Conservation (phyloP, 2,329 filamentous ascomycete species). For the Didymella lethalis region DNA sequence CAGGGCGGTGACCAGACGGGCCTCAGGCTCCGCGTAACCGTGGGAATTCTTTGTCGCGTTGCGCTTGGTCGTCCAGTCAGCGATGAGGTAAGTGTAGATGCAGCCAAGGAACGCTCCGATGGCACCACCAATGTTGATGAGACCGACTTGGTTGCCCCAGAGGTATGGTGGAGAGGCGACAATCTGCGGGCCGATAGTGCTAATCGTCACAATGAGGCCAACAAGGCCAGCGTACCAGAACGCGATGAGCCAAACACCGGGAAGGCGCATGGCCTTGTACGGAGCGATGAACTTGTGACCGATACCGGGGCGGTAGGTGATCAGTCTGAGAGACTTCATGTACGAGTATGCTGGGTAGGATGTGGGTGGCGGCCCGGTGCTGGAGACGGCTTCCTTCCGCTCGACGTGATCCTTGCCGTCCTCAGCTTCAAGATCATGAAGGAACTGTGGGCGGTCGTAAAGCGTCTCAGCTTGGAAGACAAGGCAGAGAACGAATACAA, state of each 20-base stretch:
- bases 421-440: constrained; percentile 24
- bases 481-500: constrained; percentile 45
- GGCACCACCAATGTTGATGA: constrained; percentile 52
- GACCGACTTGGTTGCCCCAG: constrained; percentile 51
- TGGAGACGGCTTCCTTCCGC: constrained; percentile 28
- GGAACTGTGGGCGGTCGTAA: constrained; percentile 44
- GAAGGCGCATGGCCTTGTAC: constrained; percentile 49
- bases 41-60: constrained; percentile 47
- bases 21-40: constrained; percentile 53
- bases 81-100: constrained; percentile 48
- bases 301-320: constrained; percentile 48
- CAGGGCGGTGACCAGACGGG: constrained; percentile 50
- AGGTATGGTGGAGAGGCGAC: constrained; percentile 52
- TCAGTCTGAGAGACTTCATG: constrained; percentile 47
- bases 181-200: constrained; percentile 49
- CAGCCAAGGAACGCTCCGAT: constrained; percentile 50
- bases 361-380: constrained; percentile 17
- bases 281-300: constrained; percentile 48
- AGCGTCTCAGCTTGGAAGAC: constrained; percentile 53
- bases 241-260: constrained; percentile 54
- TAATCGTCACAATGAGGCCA: constrained; percentile 51
- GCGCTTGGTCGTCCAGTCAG: constrained; percentile 50
- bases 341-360: constrained; percentile 45
- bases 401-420: constrained; percentile 26
- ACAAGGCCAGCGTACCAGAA: constrained; percentile 55